A percentile compares a stretch with the other conserved stretches of the same genome.
These are phyloP conservation scores for Boletus sp. DNA, from an alignment of 768 basidiomycete species.

Conservation along the genomic window DNA sequence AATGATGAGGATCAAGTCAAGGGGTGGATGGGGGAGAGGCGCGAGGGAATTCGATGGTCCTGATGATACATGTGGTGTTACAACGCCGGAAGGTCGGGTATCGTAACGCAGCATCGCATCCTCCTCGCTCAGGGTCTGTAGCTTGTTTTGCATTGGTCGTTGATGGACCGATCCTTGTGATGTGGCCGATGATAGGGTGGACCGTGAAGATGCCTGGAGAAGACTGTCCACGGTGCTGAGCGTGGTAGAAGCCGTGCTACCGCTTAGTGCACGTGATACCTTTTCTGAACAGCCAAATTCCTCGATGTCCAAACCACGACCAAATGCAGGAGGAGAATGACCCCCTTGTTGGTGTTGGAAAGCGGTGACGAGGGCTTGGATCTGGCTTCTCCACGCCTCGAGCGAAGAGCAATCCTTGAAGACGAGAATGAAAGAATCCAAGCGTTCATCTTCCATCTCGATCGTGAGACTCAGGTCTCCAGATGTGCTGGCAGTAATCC, in stretches of 20 bases:
- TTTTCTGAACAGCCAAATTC: constrained; percentile 78
- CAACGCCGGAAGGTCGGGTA: constrained; percentile 45
- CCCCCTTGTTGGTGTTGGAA: constrained; percentile 57
- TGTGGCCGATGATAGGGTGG: constrained; percentile 71
- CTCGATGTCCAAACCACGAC: constrained; percentile 54
- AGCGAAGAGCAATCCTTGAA: constrained; percentile 89
- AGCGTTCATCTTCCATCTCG: constrained; percentile 92
- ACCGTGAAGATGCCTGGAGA: constrained; percentile 61
- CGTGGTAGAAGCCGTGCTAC: constrained; percentile 60
- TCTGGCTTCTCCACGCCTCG: constrained; percentile 84
- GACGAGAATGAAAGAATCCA: constrained; percentile 94
- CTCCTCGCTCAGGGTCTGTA: constrained; percentile 68
- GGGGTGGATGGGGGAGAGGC: constrained; percentile 78
- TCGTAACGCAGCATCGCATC: constrained; percentile 62
- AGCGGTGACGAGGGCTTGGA: constrained; percentile 71
- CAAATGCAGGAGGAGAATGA: constrained; percentile 31
- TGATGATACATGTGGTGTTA: constrained; percentile 67
- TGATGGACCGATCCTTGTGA: constrained; percentile 57
- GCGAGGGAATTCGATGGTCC: constrained; percentile 78
- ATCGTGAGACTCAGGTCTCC: constrained; percentile 93
- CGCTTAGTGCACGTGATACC: constrained; percentile 76
- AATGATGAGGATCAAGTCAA: constrained; percentile 91
- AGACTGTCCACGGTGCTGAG: constrained; percentile 61
- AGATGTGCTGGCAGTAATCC: constrained; percentile 75
- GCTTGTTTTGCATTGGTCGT: constrained; percentile 39